Conservation (phyloP, 2,329 filamentous ascomycete species). For the Lachnellula arida region DNA sequence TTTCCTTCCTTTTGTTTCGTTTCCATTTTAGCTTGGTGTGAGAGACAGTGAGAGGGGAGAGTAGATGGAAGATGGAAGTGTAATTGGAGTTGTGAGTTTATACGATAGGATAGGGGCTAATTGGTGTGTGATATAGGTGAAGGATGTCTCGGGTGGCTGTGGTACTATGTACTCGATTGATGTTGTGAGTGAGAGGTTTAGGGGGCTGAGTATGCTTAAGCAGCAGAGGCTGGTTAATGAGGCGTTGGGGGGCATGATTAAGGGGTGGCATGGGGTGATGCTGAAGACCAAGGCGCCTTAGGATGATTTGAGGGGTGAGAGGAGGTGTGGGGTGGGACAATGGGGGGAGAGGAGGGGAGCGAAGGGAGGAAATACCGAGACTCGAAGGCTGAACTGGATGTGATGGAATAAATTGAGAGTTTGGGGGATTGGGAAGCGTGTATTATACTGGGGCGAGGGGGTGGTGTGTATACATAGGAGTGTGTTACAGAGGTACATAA, state of each 20-base stretch:
- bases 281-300: conserved; percentile 58
- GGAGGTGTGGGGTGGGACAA: neutral
- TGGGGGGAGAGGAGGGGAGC: neutral
- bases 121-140: conserved; percentile 40
- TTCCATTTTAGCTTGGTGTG: neutral
- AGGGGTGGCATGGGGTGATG: conserved; percentile 79
- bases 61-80: too few species aligned
- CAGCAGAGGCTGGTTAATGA: conserved; percentile 79
- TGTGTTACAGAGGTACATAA: too few species aligned
- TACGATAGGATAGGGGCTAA: neutral
- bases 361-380: too few species aligned
- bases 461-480: too few species aligned
- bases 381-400: too few species aligned
- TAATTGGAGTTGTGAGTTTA: neutral
- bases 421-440: too few species aligned
- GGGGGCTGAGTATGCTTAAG: conserved; percentile 67
- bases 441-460: too few species aligned
- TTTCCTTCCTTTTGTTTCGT: neutral
- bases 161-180: conserved; percentile 86
- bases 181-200: conserved; percentile 66
- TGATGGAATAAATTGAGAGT: too few species aligned
- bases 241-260: conserved; percentile 69
- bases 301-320: neutral
- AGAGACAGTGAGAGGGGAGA: too few species aligned
- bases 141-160: conserved; percentile 79